phyloP scores from a whole-genome alignment of 2,329 filamentous ascomycete genomes.

The Decorospora gaudefroyi region DNA sequence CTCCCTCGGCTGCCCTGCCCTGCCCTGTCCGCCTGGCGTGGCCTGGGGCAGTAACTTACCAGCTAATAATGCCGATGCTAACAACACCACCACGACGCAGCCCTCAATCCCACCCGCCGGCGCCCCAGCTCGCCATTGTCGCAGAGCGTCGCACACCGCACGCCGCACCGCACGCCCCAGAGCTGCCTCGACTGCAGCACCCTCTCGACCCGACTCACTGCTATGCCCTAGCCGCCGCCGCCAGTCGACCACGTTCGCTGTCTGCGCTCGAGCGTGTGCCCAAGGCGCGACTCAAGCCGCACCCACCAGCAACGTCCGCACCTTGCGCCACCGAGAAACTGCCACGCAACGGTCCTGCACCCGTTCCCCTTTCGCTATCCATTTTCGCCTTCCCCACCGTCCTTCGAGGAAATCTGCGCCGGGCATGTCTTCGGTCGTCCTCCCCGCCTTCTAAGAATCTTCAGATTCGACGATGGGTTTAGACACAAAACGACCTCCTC shows the following conservation, averaged over 20 bases:
- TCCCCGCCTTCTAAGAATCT: conserved; percentile 37
- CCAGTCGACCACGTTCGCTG: conserved; percentile 12
- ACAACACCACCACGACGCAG: too few species aligned
- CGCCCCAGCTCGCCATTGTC: conserved; percentile 21
- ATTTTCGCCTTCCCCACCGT: conserved; percentile 8
- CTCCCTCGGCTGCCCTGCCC: not conserved
- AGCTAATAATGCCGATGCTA: conserved; percentile 15
- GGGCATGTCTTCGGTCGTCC: conserved; percentile 38
- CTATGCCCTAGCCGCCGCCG: conserved; percentile 1
- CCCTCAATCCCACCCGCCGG: conserved; percentile 17
- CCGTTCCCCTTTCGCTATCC: conserved; percentile 8
- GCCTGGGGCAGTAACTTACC: not conserved
- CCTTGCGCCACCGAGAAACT: conserved; percentile 33
- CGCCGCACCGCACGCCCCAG: conserved; percentile 17
- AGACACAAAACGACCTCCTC: conserved; percentile 60
- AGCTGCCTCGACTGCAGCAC: conserved; percentile 10
- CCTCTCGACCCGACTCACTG: conserved; percentile 3
- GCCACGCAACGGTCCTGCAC: conserved; percentile 27
- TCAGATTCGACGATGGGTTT: conserved; percentile 50
- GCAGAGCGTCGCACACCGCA: conserved; percentile 18
- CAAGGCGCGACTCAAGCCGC: too few species aligned
- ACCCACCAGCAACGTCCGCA: conserved; percentile 18
- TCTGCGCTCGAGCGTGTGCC: conserved; percentile 9
- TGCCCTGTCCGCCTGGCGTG: not conserved
- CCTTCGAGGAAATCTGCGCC: conserved; percentile 25